Base-by-base conservation (phyloP, 768 basidiomycete species). In the Collybiopsis confluens region DNA sequence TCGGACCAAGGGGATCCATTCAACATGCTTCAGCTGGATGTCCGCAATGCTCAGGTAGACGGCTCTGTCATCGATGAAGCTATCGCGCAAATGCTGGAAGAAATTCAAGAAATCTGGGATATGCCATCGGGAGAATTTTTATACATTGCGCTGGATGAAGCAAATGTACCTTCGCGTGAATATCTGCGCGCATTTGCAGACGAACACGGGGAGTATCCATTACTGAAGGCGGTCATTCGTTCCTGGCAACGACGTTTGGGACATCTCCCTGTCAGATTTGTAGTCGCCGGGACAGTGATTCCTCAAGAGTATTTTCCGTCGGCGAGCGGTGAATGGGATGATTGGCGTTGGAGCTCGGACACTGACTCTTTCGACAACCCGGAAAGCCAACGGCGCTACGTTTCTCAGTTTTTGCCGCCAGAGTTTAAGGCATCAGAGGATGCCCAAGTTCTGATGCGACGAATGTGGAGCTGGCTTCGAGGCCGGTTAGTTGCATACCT, bases 401-500 rank as follows among this genome's bases (percentile, higher is more conserved):
- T 54, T 9, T 10, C 30, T 4, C 8, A 30, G 26, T 57, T 48
- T 38, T 42, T 57, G 11, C 56, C 56, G 3, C 35, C 45, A 5
- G 27, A 23, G 15, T 23, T 54, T 33, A 33, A 27, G 15, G n/a
- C 41, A 0, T 57, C 53, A 6, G 10, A 3, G 7, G 11, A 45
- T 5, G 53, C 44, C 3, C 28, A 45, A n/a, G 18, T 35, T 20
- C 27, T 57, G 7, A 18, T 44, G 9, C 15, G 16, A 3, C 37
- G 56, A n/a, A 54, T 42, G 8, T 57, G 56, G 56, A 15, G 38
- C 4, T 57, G 56, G 56, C 33, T 57, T 16, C 56, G 56, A 9
- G 56, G 56, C 16, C 53, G 56, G 56, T 57, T 20, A 37, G 36
- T n/a, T n/a, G n/a, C n/a, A n/a, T n/a, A n/a, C n/a, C n/a, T n/a